Evolutionary conservation across 495 filamentous ascomycete species (phyloP), one percentile per base, ranked within the genome.

Genomic region (Talaromyces borbonicus): DNA sequence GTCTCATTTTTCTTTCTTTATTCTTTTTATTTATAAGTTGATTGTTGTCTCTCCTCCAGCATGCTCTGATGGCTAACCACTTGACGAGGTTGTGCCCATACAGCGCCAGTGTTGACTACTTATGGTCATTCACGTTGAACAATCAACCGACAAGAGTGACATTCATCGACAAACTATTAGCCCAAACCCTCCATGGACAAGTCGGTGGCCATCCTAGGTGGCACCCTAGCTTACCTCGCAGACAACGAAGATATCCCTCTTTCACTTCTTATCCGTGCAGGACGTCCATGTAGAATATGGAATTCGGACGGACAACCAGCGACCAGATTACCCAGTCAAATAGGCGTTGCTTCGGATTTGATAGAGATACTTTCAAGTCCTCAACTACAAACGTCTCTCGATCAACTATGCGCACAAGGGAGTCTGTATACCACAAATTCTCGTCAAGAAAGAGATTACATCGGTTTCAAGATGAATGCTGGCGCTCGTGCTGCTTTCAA

Each of bases 101-200:
- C n/a, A n/a, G n/a, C n/a, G n/a, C n/a, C n/a, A n/a, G n/a, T n/a
- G n/a, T n/a, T n/a, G n/a, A n/a, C n/a, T n/a, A n/a, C n/a, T n/a
- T n/a, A n/a, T n/a, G n/a, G n/a, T n/a, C n/a, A n/a, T n/a, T n/a
- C n/a, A n/a, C n/a, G n/a, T n/a, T n/a, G n/a, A n/a, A n/a, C n/a
- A n/a, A n/a, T n/a, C 24, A 30, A 43, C 14, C 40, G 16, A 16
- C 40, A n/a, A n/a, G n/a, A n/a, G n/a, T n/a, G n/a, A n/a, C n/a
- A n/a, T n/a, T n/a, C n/a, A n/a, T n/a, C n/a, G n/a, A n/a, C n/a
- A n/a, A n/a, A n/a, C n/a, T n/a, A n/a, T 29, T 12, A 24, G 27
- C 23, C 40, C 40, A 29, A 19, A 23, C 7, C 40, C 27, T 29
- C 40, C 23, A 27, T 43, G 24, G 40, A 43, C 40, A 14, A 43